These are phyloP conservation scores for Hibiscus syriacus DNA, from an alignment of 345 rosid species.

Conservation along the genomic window DNA sequence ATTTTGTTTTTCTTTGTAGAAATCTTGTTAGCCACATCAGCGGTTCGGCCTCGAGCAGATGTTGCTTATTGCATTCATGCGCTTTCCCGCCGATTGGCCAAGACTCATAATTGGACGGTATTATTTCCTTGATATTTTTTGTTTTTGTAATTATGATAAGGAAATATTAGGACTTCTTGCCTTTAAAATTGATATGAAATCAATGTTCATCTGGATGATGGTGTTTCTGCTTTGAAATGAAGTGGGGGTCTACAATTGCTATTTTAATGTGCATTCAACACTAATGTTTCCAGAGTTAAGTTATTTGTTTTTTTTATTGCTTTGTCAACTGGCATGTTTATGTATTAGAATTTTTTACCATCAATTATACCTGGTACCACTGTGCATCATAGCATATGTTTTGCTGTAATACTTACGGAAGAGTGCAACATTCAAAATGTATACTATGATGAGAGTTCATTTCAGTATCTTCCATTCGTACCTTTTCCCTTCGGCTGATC, in stretches of 20 bases:
- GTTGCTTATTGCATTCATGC: constrained; percentile 73
- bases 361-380: too few relatives aligned
- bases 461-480: background rate
- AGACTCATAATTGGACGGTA: constrained; percentile 85
- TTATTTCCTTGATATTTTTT: background rate
- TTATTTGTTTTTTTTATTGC: background rate
- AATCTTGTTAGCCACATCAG: constrained; percentile 52
- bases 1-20: constrained; percentile 27
- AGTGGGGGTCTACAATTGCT: background rate
- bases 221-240: background rate
- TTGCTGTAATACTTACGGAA: background rate
- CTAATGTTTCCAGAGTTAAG: background rate
- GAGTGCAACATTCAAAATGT: background rate
- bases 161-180: background rate
- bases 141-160: too few relatives aligned
- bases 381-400: background rate
- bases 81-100: too few relatives aligned
- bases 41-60: constrained; percentile 68
- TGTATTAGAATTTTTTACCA: too few relatives aligned
- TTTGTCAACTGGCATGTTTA: background rate
- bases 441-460: background rate
- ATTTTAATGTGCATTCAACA: background rate
- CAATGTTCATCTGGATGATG: background rate
- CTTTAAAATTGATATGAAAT: background rate
- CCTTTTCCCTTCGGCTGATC: too few relatives aligned